Percentiles rank a stretch among this genome's conserved stretches.
Evolutionary conservation across 2,329 filamentous ascomycete species (phyloP).

Genomic region (Helotiales sp.): DNA sequence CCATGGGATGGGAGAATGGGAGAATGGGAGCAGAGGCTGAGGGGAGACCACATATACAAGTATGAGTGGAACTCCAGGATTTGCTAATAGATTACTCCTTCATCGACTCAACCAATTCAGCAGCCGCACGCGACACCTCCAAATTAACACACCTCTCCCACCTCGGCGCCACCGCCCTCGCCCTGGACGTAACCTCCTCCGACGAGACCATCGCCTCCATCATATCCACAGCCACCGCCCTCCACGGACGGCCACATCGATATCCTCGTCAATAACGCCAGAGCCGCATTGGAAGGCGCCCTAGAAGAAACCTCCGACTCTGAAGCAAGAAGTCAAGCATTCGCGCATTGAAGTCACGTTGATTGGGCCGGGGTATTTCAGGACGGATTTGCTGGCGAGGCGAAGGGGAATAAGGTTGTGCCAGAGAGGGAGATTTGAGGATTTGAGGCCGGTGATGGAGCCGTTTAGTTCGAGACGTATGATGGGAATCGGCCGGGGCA

Average conservation of each 20-base stretch:
- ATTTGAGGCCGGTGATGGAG: slow-evolving; percentile 6
- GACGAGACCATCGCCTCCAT: slow-evolving; percentile 45
- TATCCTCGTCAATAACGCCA: slow-evolving; percentile 47
- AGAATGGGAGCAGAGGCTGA: too few relatives aligned
- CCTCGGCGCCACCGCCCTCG: slow-evolving; percentile 48
- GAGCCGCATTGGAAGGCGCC: slow-evolving; percentile 36
- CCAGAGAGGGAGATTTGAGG: slow-evolving; percentile 6
- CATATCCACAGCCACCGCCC: slow-evolving; percentile 44
- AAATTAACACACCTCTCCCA: slow-evolving; percentile 44
- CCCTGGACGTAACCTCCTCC: slow-evolving; percentile 54
- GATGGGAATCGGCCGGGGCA: slow-evolving; percentile 45
- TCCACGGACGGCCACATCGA: slow-evolving; percentile 43
- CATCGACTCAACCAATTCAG: too few relatives aligned
- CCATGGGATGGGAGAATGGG: too few relatives aligned
- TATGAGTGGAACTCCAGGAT: too few relatives aligned
- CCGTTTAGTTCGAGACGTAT: slow-evolving; percentile 40
- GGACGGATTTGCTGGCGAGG: slow-evolving; percentile 49
- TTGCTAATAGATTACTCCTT: too few relatives aligned
- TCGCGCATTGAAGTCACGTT: slow-evolving; percentile 28
- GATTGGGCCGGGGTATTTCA: slow-evolving; percentile 56
- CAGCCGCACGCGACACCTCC: slow-evolving; percentile 46
- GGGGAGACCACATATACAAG: too few relatives aligned
- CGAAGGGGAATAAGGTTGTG: slow-evolving; percentile 11
- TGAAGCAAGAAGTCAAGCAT: slow-evolving; percentile 22
- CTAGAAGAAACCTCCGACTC: slow-evolving; percentile 39